Base-by-base conservation (phyloP, 768 basidiomycete genomes). In the Phlebiopsis gigantea region DNA sequence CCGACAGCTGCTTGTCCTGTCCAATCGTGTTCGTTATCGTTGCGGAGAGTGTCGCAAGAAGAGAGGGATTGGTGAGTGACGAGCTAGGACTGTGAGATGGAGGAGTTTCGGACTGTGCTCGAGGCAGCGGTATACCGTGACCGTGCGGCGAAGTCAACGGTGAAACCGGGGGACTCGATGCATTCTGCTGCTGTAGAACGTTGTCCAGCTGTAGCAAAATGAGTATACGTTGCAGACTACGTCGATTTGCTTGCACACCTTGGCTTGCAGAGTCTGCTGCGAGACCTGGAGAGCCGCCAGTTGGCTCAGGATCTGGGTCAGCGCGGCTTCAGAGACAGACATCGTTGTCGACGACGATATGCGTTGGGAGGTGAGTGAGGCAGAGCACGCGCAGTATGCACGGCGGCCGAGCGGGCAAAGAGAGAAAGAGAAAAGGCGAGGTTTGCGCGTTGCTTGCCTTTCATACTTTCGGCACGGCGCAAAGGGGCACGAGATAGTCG, bases 211-310 rank as follows among this genome's bases (percentile, higher is more conserved):
- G 43, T 6, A 47, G 19, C 9, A 30, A 17, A 5, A 25, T 43
- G 22, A 58, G 6, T 25, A 49, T 30, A n/a, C n/a, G 45, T 45
- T 19, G 17, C n/a, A 41, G 46, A 22, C 43, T 15, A 30, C 58
- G 57, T 46, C 43, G n/a, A 25, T 47, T 8, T 41, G 53, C 7
- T 24, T n/a, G 41, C 66, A 42, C 61, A 91, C 90, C 79, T 93
- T 90, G 22, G 87, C 84, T 62, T 90, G 87, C 65, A 93, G 75
- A 0, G 82, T 77, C 69, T 90, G 87, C 67, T 93, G 89, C 48
- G 82, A 82, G 47, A 85, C 71, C 68, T 89, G 86, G 65, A 93
- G 75, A 4, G 80, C 75, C 62, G 87, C 77, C 53, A 93, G 79
- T 71, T 87, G 85, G 5, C 75, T 72, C 8, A 92, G 76, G 55